phyloP scores from a whole-genome alignment of 495 filamentous ascomycete genomes.

The Viridothelium virens region DNA sequence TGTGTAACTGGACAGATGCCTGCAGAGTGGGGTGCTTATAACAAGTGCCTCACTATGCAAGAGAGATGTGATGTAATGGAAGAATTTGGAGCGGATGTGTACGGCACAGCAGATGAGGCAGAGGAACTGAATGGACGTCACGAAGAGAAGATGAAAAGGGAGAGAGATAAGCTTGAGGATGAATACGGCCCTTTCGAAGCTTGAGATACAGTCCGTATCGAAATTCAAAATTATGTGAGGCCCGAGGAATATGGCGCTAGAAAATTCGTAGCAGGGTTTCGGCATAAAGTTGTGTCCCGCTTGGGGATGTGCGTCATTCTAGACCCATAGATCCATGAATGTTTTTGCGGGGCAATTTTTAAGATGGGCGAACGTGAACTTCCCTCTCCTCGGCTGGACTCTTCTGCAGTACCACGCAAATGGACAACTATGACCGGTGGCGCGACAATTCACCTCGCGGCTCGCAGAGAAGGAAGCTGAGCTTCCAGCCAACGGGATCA shows the following conservation, averaged over 20 bases:
- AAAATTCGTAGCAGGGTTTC: not conserved
- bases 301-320: not conserved
- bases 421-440: constrained; percentile 8
- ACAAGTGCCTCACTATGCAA: not conserved
- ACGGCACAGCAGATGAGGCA: not conserved
- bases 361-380: not conserved
- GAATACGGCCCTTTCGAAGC: not conserved
- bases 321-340: not conserved
- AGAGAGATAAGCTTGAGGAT: not conserved
- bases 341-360: constrained; percentile 4
- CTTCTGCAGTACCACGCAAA: not conserved
- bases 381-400: not conserved
- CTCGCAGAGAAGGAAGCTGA: constrained; percentile 33
- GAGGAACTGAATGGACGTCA: not conserved
- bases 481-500: constrained; percentile 36
- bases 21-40: not conserved
- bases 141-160: not conserved
- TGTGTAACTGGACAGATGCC: not conserved
- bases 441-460: constrained; percentile 19
- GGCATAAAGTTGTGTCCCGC: no score
- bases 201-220: no score
- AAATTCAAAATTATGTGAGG: no score
- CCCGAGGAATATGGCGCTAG: not conserved
- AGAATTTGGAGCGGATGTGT: not conserved
- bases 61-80: not conserved